These are phyloP conservation scores for Erodium moschatum DNA, from an alignment of 441 rosid genomes.

Conservation along the genomic window DNA sequence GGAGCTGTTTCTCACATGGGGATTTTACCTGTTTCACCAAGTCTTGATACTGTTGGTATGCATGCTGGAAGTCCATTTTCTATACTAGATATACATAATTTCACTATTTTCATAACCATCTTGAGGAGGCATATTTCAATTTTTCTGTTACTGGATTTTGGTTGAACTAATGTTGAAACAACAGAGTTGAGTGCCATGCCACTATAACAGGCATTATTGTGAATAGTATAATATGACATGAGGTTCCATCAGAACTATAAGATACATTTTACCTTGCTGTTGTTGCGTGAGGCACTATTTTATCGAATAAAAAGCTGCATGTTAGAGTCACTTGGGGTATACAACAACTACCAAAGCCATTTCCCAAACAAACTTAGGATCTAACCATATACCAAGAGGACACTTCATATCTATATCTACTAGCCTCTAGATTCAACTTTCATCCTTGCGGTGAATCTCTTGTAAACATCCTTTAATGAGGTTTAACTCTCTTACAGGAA, in stretches of 20 bases:
- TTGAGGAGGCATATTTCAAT: not conserved
- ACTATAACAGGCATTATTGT: not conserved
- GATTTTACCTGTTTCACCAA: constrained; percentile 55
- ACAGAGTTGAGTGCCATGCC: not conserved
- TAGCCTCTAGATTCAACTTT: constrained; percentile 2
- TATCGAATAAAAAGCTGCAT: not conserved
- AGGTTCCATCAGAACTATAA: not conserved
- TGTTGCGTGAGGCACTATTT: not conserved
- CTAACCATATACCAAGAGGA: not conserved
- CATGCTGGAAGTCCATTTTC: constrained; percentile 10
- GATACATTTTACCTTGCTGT: not conserved
- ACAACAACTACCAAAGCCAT: not conserved
- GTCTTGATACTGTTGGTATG: constrained; percentile 88
- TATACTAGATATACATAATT: constrained; percentile 3
- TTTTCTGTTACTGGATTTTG: not conserved
- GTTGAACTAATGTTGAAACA: not conserved
- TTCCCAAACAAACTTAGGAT: not conserved
- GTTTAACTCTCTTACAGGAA: not conserved
- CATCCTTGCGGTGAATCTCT: not conserved
- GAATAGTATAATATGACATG: not conserved
- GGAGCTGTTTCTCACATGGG: constrained; percentile 60
- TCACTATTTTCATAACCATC: not conserved
- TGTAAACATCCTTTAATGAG: not conserved
- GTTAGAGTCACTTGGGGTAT: not conserved
- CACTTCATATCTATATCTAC: not conserved